Conservation (phyloP, 306 rosid species). For the Nissolia schottii region DNA sequence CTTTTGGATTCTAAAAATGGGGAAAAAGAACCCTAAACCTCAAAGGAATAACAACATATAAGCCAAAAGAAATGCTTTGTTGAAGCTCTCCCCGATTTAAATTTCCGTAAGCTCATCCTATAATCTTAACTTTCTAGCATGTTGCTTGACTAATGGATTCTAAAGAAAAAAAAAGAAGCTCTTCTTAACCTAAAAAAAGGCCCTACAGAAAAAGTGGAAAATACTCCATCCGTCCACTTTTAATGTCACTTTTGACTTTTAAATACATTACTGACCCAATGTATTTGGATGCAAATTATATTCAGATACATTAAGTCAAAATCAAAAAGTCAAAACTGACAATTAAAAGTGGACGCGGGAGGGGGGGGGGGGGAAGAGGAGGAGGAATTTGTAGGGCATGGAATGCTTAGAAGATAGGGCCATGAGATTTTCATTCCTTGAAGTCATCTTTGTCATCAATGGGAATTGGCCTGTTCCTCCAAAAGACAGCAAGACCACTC, state of each 20-base stretch:
- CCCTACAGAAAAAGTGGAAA: neutral
- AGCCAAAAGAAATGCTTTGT: neutral
- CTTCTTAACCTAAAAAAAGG: neutral
- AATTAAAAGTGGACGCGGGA: no score
- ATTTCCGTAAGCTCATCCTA: conserved; percentile 12
- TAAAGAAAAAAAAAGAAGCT: neutral
- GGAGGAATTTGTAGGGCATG: neutral
- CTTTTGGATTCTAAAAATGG: neutral
- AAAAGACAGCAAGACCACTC: conserved; percentile 84
- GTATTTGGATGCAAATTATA: no score
- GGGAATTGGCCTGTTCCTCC: conserved; percentile 82
- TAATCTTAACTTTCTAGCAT: neutral
- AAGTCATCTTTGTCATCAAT: conserved; percentile 89
- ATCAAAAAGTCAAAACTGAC: no score
- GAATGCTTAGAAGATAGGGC: neutral
- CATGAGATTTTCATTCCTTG: conserved; percentile 50
- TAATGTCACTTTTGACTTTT: no score
- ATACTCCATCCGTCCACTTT: no score
- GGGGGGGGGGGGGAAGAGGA: no score
- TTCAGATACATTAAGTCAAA: no score
- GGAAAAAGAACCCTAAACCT: neutral
- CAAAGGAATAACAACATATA: neutral
- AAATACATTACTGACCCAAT: no score
- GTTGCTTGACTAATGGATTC: neutral
- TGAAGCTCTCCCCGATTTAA: neutral